These are phyloP conservation scores for Paxillus ammoniavirescens DNA, from an alignment of 768 basidiomycete species.

Conservation along the genomic window DNA sequence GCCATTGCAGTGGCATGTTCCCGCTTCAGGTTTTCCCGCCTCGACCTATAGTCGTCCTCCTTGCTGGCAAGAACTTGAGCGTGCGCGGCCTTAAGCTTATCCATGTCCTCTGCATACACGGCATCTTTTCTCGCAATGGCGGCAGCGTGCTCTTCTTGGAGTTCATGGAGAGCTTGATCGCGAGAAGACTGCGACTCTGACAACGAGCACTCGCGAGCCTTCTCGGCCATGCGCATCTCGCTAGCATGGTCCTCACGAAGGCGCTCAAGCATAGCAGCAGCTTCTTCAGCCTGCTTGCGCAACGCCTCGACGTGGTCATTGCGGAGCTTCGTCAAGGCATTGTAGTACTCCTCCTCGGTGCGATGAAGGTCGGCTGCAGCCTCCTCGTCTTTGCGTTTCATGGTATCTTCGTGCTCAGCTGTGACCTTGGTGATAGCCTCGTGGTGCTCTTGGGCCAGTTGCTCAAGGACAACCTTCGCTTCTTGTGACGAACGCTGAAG, in stretches of 20 bases:
- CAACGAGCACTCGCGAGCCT: slow-evolving; percentile 69
- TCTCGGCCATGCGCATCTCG: slow-evolving; percentile 71
- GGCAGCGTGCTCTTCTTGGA: slow-evolving; percentile 72
- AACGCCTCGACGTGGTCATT: slow-evolving; percentile 67
- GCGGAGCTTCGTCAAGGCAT: slow-evolving; percentile 74
- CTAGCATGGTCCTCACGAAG: slow-evolving; percentile 75
- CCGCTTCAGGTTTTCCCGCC: slow-evolving; percentile 30
- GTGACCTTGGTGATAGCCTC: slow-evolving; percentile 44
- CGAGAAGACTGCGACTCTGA: slow-evolving; percentile 73
- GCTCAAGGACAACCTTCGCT: slow-evolving; percentile 48
- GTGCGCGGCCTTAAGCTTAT: slow-evolving; percentile 66
- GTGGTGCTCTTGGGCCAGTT: slow-evolving; percentile 54
- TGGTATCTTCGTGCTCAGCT: slow-evolving; percentile 51
- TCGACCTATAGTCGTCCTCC: slow-evolving; percentile 55
- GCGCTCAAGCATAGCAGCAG: slow-evolving; percentile 61
- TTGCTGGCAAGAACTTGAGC: slow-evolving; percentile 48
- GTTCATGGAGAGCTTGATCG: slow-evolving; percentile 54
- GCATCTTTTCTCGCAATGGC: slow-evolving; percentile 66
- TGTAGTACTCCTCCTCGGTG: slow-evolving; percentile 82
- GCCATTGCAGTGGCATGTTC: slow-evolving; percentile 36
- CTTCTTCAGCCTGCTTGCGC: slow-evolving; percentile 58
- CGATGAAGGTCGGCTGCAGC: slow-evolving; percentile 55
- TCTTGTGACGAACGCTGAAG: slow-evolving; percentile 55
- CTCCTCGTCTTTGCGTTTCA: slow-evolving; percentile 63
- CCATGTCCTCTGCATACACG: slow-evolving; percentile 62